Conservation (phyloP, 352 stramenopile genomes). For the Globisporangium nunn region DNA sequence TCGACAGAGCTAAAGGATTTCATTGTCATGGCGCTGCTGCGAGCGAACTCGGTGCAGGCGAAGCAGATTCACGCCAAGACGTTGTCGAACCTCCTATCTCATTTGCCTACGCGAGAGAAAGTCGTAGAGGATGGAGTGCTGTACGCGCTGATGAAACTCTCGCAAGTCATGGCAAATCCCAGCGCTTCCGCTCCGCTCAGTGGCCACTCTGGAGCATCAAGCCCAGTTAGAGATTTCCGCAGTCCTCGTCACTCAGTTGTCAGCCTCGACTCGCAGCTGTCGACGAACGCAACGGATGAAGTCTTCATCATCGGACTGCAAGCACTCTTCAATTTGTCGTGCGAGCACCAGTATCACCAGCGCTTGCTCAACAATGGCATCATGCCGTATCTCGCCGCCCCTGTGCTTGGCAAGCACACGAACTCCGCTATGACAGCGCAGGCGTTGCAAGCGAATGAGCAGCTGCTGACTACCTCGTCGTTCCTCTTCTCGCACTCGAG, state of each 20-base stretch:
- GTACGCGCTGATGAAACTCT: constrained; percentile 77
- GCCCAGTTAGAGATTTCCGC: not conserved
- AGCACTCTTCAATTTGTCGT: constrained; percentile 74
- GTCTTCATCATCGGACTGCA: constrained; percentile 65
- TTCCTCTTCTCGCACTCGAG: constrained; percentile 9
- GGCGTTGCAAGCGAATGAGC: not conserved
- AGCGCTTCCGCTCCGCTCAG: constrained; percentile 5
- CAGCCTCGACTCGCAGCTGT: not conserved
- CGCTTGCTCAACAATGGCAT: constrained; percentile 68
- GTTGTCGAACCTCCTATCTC: constrained; percentile 66
- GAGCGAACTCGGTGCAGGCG: constrained; percentile 69
- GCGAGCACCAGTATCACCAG: constrained; percentile 54
- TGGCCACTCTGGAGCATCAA: constrained; percentile 1
- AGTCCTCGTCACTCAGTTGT: not conserved
- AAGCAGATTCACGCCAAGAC: constrained; percentile 83
- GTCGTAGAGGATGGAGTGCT: constrained; percentile 69
- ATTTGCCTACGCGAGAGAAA: constrained; percentile 40
- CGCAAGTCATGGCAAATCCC: constrained; percentile 38
- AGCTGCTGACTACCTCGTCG: constrained; percentile 10
- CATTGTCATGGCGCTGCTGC: constrained; percentile 67
- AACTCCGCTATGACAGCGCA: not conserved
- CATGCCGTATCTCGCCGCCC: constrained; percentile 56
- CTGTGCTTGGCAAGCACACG: constrained; percentile 27
- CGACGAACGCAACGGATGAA: constrained; percentile 29
- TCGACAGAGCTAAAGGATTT: constrained; percentile 76